Conservation (phyloP, 2,329 filamentous ascomycete genomes). For the Aspergillus sp. region DNA sequence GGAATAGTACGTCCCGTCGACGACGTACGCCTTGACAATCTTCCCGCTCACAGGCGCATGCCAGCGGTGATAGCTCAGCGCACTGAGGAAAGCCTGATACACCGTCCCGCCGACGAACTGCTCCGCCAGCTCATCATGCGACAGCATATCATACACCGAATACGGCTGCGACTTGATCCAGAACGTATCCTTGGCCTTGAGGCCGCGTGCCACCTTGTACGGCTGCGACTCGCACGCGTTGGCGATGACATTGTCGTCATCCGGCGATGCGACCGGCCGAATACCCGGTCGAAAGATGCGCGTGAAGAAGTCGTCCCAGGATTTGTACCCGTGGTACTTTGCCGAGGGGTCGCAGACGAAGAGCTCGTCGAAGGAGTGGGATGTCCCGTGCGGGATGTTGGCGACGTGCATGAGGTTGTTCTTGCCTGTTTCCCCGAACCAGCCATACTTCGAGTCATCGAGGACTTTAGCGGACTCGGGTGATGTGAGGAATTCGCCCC, state of each 20-base stretch:
- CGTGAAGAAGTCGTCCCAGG: slow-evolving; percentile 75
- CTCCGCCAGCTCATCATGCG: slow-evolving; percentile 54
- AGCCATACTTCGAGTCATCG: slow-evolving; percentile 52
- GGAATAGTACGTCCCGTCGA: slow-evolving; percentile 71
- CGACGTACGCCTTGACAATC: slow-evolving; percentile 61
- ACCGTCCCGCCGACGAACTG: slow-evolving; percentile 67
- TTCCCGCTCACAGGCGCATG: slow-evolving; percentile 69
- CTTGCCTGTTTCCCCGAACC: slow-evolving; percentile 59
- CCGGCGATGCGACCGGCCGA: slow-evolving; percentile 64
- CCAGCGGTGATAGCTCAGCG: slow-evolving; percentile 73
- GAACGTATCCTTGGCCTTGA: slow-evolving; percentile 64
- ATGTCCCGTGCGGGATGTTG: slow-evolving; percentile 20
- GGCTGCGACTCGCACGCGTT: slow-evolving; percentile 69
- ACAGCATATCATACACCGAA: slow-evolving; percentile 67
- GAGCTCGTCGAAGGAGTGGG: slow-evolving; percentile 44
- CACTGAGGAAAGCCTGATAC: slow-evolving; percentile 72
- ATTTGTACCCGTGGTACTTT: slow-evolving; percentile 58
- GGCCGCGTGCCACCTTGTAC: slow-evolving; percentile 57
- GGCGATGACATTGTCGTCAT: slow-evolving; percentile 54
- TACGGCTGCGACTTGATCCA: slow-evolving; percentile 74
- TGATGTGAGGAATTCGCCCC: slow-evolving; percentile 58
- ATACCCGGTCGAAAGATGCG: slow-evolving; percentile 58
- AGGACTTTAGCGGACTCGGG: slow-evolving; percentile 59
- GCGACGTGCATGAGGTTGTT: slow-evolving; percentile 38
- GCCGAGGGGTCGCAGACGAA: slow-evolving; percentile 25